Base-by-base conservation (phyloP, 768 basidiomycete genomes). In the Tylopilus subfusipes region DNA sequence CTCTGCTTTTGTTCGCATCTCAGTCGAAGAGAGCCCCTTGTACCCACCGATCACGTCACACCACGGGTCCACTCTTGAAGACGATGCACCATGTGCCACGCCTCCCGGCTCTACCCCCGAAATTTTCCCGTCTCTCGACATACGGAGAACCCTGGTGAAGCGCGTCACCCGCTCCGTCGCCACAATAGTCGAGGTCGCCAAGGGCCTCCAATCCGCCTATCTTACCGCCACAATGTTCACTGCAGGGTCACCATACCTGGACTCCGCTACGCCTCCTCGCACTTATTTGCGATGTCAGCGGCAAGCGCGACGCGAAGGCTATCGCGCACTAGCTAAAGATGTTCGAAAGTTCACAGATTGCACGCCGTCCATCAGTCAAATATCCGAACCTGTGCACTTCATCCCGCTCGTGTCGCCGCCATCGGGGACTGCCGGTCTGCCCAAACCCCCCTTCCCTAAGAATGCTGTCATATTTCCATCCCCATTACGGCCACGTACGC, bases 201-300 rank as follows among this genome's bases (percentile, higher is more conserved):
- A 76, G 54, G 78, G 78, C 12, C 72, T 86, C 60, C 84, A 86
- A 65, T 73, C 72, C 19, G 81, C 78, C 33, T 86, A 84, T 58
- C 76, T 85, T 55, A 69, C 73, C 42, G 79, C 81, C 30, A 76
- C 83, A 6, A 68, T 80, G 64, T 81, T 80, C 65, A 67, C 76
- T 27, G 74, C 76, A 51, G 72, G 64, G 42, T 51, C 68, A 43
- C 54, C 73, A 62, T 57, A 61, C 60, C 30, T 54, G 49, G 53
- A 46, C 48, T 21, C 48, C 52, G 64, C 25, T 49, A 33, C 52
- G 53, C 54, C 51, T 25, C 42, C 52, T 46, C 54, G 9, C 48
- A 31, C 24, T 12, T 12, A 53, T 31, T 27, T 34, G 42, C 60
- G 45, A 14, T 62, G 49, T 33, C 64, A 60, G 31, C 54, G 54